Evolutionary conservation across 1,284 basidiomycete species (phyloP).

Genomic region (Cronartium quercuum): DNA sequence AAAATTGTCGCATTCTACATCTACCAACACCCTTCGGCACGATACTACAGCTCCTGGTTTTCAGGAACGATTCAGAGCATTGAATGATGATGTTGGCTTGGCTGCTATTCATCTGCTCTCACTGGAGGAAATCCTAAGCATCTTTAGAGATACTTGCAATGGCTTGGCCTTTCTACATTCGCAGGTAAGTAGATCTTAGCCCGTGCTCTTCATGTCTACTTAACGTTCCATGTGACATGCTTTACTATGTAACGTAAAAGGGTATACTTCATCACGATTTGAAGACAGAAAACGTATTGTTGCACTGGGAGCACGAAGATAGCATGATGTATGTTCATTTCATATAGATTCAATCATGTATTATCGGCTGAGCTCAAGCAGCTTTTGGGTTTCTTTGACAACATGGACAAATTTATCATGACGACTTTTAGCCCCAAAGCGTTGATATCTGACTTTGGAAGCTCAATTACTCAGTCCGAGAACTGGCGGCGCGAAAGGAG

Average conservation of each 20-base stretch:
- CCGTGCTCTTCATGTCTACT: background rate
- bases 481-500: slow-evolving; percentile 42
- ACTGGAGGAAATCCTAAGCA: slow-evolving; percentile 45
- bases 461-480: slow-evolving; percentile 55
- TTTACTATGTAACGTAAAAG: background rate
- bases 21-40: background rate
- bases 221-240: background rate
- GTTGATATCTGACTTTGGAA: slow-evolving; percentile 90
- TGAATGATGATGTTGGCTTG: slow-evolving; percentile 17
- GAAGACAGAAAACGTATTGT: slow-evolving; percentile 83
- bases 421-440: slow-evolving; percentile 54
- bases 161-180: slow-evolving; percentile 47
- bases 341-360: background rate
- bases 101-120: slow-evolving; percentile 44
- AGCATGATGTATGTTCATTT: slow-evolving; percentile 59
- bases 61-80: background rate
- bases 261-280: slow-evolving; percentile 74
- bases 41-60: background rate
- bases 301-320: slow-evolving; percentile 81
- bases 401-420: background rate
- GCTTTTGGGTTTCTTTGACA: too few relatives aligned
- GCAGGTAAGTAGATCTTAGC: slow-evolving; percentile 39
- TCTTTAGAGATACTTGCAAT: slow-evolving; percentile 45
- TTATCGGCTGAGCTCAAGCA: too few relatives aligned
- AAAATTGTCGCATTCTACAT: background rate